Percentiles rank a stretch among this genome's conserved stretches.
Conservation (phyloP, 805 yeast genomes). For the Suhomyces pyralidae region DNA sequence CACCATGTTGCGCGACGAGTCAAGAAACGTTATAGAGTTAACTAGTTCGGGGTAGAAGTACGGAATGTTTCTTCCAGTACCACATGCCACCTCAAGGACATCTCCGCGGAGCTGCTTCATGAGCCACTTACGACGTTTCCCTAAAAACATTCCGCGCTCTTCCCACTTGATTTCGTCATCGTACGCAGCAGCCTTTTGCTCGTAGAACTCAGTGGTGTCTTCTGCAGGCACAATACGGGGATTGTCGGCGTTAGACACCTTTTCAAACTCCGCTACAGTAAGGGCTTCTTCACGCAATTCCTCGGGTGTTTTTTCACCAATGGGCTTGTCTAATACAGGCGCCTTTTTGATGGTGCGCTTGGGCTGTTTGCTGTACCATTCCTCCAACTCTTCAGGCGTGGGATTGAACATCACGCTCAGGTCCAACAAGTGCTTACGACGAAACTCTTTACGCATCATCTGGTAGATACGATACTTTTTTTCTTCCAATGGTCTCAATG, state of each 20-base stretch:
- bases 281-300: conserved; percentile 4
- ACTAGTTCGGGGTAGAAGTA: conserved; percentile 61
- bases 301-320: conserved; percentile 30
- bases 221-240: conserved; percentile 59
- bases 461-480: conserved; percentile 59
- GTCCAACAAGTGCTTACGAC: conserved; percentile 36
- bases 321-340: conserved; percentile 17
- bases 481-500: conserved; percentile 61
- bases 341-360: conserved; percentile 20
- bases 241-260: conserved; percentile 33
- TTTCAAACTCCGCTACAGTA: conserved; percentile 10
- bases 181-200: conserved; percentile 72
- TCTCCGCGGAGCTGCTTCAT: conserved; percentile 82
- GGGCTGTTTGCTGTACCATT: conserved; percentile 39
- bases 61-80: conserved; percentile 90
- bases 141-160: conserved; percentile 58
- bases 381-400: conserved; percentile 38
- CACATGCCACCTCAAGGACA: conserved; percentile 91
- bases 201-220: conserved; percentile 81
- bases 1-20: conserved; percentile 84
- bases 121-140: conserved; percentile 70
- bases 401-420: conserved; percentile 37
- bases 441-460: conserved; percentile 47
- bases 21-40: conserved; percentile 77
- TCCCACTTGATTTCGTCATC: conserved; percentile 78